A percentile compares a stretch with the other conserved stretches of the same genome.
Conservation (phyloP, 805 yeast genomes). For the Metschnikowia cubensis region DNA sequence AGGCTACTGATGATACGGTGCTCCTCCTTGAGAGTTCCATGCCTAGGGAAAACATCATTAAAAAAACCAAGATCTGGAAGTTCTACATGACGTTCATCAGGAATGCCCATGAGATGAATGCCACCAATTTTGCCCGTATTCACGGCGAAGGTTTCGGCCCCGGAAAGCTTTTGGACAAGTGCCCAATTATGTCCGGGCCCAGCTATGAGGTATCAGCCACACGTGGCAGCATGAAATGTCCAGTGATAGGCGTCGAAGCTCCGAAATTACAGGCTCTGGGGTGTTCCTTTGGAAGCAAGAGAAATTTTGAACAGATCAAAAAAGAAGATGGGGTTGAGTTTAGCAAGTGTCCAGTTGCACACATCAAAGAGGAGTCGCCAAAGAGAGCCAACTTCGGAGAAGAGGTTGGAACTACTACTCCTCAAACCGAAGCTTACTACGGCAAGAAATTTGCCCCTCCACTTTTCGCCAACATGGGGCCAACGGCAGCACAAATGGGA, state of each 20-base stretch:
- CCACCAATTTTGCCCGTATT: conserved; percentile 28
- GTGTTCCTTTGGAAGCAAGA: background rate
- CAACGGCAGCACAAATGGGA: background rate
- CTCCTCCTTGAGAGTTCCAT: conserved; percentile 8
- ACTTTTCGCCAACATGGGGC: conserved; percentile 5
- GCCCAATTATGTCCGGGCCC: conserved; percentile 24
- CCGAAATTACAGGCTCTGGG: background rate
- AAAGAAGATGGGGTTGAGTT: background rate
- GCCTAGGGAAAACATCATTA: conserved; percentile 4
- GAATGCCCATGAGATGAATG: conserved; percentile 25
- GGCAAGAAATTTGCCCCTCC: conserved; percentile 10
- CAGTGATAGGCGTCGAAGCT: conserved; percentile 11
- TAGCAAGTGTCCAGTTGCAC: conserved; percentile 1
- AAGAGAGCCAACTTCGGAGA: background rate
- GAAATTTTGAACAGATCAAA: background rate
- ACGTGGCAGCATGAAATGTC: conserved; percentile 16
- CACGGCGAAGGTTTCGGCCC: conserved; percentile 18
- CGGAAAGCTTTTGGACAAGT: conserved; percentile 13
- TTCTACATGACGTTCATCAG: conserved; percentile 37
- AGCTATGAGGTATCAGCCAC: conserved; percentile 25
- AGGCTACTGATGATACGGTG: conserved; percentile 14
- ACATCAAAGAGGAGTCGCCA: background rate
- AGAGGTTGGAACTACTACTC: background rate
- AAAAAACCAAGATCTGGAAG: conserved; percentile 32
- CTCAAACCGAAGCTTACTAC: conserved; percentile 1